Percentiles rank a stretch among this genome's conserved stretches.
These are phyloP conservation scores for Thamnidium elegans DNA, from an alignment of 192 early-diverging fungal species.

Conservation along the genomic window DNA sequence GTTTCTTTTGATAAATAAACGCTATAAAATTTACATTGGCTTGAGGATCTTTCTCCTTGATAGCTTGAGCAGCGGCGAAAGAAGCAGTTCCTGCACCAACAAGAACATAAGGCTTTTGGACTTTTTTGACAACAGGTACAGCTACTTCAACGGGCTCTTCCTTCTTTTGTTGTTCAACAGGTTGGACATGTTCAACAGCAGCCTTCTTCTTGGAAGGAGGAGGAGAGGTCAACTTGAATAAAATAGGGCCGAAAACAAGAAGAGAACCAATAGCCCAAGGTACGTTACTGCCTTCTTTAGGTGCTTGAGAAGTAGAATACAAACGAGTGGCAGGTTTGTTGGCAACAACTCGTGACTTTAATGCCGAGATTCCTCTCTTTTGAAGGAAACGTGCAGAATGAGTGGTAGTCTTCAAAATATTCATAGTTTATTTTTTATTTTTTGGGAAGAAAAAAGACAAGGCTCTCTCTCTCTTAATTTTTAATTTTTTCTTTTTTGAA, in stretches of 20 bases:
- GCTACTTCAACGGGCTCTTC: conserved; percentile 7
- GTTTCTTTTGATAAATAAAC: not conserved
- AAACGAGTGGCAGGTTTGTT: not conserved
- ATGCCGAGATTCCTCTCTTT: no score
- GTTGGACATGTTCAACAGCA: not conserved
- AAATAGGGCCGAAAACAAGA: conserved; percentile 46
- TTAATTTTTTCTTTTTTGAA: no score
- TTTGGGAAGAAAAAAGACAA: no score
- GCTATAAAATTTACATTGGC: conserved; percentile 49
- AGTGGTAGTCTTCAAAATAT: no score
- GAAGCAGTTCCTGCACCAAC: conserved; percentile 63
- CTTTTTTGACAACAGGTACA: conserved; percentile 12
- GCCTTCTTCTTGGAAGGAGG: conserved; percentile 37
- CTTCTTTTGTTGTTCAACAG: conserved; percentile 5
- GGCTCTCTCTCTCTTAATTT: no score
- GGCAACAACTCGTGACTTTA: no score
- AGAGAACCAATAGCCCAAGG: conserved; percentile 47
- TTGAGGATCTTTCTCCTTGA: conserved; percentile 54
- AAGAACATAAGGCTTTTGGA: conserved; percentile 44
- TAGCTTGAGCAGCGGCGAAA: conserved; percentile 55
- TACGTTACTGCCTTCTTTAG: conserved; percentile 6
- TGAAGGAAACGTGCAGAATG: no score
- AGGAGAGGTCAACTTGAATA: conserved; percentile 46
- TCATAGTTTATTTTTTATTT: no score
- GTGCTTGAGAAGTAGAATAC: not conserved